Base-by-base conservation (phyloP, 2,329 filamentous ascomycete species). In the Aspergillus ibericus region DNA sequence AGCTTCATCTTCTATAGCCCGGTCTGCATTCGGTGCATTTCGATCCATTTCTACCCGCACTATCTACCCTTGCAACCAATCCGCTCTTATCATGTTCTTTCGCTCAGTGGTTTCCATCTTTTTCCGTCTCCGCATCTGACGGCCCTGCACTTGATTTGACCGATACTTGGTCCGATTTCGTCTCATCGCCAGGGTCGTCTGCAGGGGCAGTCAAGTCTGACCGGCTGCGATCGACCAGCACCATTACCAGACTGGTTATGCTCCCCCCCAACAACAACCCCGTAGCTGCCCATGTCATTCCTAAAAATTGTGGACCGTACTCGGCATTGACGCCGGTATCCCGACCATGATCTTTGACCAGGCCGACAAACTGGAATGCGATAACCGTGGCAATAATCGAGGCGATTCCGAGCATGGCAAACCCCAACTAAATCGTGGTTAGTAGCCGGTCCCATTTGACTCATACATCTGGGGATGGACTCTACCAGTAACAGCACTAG, bases 361-460 rank as follows among this genome's bases (percentile, higher is more conserved):
- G 66, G 16, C 80, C 65, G 1, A 78, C 72, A 3, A 80, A 83
- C 70, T 86, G 84, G 55, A 81, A 78, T 10, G 81, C 80, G 4
- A 87, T 72, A 16, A 89, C 88, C 0, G 84, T 89, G 25, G 87
- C 84, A 22, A 93, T 88, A 65, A 91, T 91, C 18, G 89, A 93
- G 49, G 89, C 87, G 53, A 88, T 86, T 3, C 89, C 89, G 66
- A 89, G 82, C 12, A 86, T 75, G 6, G 85, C 40, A 61, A 86
- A 84, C 0, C 81, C 80, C n/a, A 85, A 66, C 75, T 78, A 59
- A 54, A 35, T 34, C 29, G 32, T n/a, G 25, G 51, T 53, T 27
- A 53, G 20, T 27, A 22, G 38, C 36, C 18, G 10, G 8, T 9
- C 27, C n/a, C n/a, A 32, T 29, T 15, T n/a, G 27, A 32, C 32